phyloP scores from a whole-genome alignment of 2,329 filamentous ascomycete species.

The Endothia cerciana region DNA sequence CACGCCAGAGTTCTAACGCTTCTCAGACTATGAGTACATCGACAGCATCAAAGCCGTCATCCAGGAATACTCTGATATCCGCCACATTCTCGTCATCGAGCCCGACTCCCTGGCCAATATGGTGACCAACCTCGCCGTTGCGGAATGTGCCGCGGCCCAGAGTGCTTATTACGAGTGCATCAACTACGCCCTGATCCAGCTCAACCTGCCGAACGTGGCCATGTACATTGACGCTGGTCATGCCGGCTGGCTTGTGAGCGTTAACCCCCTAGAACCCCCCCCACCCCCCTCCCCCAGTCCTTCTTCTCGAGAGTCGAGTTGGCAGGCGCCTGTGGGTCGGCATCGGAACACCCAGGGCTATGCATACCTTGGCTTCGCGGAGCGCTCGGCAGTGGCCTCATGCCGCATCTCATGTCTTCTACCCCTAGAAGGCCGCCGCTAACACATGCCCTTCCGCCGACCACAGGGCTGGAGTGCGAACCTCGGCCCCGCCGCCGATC shows the following conservation, averaged over 20 bases:
- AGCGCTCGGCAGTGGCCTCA: background rate
- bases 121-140: constrained; percentile 57
- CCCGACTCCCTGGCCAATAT: constrained; percentile 63
- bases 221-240: constrained; percentile 64
- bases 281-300: background rate
- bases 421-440: background rate
- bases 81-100: constrained; percentile 52
- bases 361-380: background rate
- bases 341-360: too few species aligned
- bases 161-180: constrained; percentile 53
- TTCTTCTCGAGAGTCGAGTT: background rate
- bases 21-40: constrained; percentile 55
- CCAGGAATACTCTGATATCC: constrained; percentile 48
- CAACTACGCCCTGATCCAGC: constrained; percentile 53
- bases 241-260: constrained; percentile 57
- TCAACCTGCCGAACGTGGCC: constrained; percentile 59
- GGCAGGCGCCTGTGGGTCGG: too few species aligned
- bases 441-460: too few species aligned
- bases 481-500: constrained; percentile 50
- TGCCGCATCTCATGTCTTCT: background rate
- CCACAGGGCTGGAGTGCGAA: constrained; percentile 56
- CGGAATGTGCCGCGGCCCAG: constrained; percentile 54
- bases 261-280: too few species aligned
- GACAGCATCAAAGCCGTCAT: constrained; percentile 49
- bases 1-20: constrained; percentile 49